Percentiles rank a stretch among this genome's conserved stretches.
Evolutionary conservation across 2,329 filamentous ascomycete genomes (phyloP).

Genomic region (Fusarium luffae): DNA sequence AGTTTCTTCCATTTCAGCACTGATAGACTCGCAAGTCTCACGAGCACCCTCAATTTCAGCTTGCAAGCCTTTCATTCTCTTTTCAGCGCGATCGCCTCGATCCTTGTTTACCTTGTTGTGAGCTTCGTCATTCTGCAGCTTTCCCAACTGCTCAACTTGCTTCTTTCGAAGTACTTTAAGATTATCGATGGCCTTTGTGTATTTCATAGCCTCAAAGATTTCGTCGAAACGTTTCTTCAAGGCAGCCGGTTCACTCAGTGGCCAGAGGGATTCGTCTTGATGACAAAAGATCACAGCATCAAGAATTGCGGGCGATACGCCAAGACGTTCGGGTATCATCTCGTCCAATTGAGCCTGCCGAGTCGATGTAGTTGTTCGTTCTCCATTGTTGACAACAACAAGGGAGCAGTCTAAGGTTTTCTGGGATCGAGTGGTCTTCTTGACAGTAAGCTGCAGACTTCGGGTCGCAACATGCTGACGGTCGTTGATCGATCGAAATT

Average conservation of each 20-base stretch:
- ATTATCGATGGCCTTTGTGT: conserved; percentile 96
- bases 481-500: conserved; percentile 82
- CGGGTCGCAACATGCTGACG: conserved; percentile 85
- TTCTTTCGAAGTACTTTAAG: conserved; percentile 88
- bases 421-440: conserved; percentile 78
- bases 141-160: conserved; percentile 78
- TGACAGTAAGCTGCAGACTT: conserved; percentile 86
- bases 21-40: conserved; percentile 67
- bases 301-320: conserved; percentile 88
- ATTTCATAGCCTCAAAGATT: conserved; percentile 97
- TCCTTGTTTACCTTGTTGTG: conserved; percentile 88
- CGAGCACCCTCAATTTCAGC: conserved; percentile 72
- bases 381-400: conserved; percentile 80
- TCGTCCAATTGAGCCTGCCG: conserved; percentile 84
- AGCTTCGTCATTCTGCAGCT: conserved; percentile 78
- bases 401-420: conserved; percentile 89
- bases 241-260: conserved; percentile 85
- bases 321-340: conserved; percentile 85
- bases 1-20: conserved; percentile 70
- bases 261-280: conserved; percentile 97
- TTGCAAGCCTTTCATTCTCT: conserved; percentile 71
- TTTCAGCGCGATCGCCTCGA: conserved; percentile 78
- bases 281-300: conserved; percentile 99
- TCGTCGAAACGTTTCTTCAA: conserved; percentile 97
- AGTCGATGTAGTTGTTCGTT: conserved; percentile 81